These are phyloP conservation scores for Mucuna pruriens DNA, from an alignment of 306 rosid genomes.

Conservation along the genomic window DNA sequence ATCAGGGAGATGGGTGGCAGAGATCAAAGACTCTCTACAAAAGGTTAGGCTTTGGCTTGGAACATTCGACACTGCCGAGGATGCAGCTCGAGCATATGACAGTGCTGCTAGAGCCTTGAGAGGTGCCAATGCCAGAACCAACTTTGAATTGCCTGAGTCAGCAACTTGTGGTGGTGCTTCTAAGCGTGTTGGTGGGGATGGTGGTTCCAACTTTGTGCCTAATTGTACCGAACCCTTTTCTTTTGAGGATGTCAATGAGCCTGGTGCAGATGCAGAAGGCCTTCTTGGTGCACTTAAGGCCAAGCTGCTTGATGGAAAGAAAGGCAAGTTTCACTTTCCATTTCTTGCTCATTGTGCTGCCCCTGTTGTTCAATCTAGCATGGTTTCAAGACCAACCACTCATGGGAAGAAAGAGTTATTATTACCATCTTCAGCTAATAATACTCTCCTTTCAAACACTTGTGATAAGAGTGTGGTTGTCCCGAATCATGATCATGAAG, in stretches of 20 bases:
- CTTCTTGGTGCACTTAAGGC: conserved; percentile 73
- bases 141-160: conserved; percentile 59
- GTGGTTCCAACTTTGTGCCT: neutral
- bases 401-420: conserved; percentile 34
- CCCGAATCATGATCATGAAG: conserved; percentile 33
- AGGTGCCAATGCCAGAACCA: conserved; percentile 74
- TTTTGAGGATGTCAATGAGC: conserved; percentile 52
- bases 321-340: conserved; percentile 32
- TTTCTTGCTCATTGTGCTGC: neutral
- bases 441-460: neutral
- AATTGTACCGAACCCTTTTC: conserved; percentile 60
- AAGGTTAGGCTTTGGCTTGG: conserved; percentile 88
- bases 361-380: conserved; percentile 15
- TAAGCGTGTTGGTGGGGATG: neutral
- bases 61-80: conserved; percentile 74
- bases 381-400: conserved; percentile 34
- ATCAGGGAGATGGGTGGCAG: conserved; percentile 89
- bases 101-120: conserved; percentile 68
- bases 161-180: neutral
- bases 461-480: conserved; percentile 29
- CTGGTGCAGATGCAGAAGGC: conserved; percentile 46
- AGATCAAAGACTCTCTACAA: conserved; percentile 77
- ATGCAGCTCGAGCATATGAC: conserved; percentile 76
- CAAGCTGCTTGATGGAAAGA: conserved; percentile 54
- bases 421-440: neutral